Evolutionary conservation across 164 flowering plant genomes (phyloP).

Genomic region (Euptelea pleiosperma): DNA sequence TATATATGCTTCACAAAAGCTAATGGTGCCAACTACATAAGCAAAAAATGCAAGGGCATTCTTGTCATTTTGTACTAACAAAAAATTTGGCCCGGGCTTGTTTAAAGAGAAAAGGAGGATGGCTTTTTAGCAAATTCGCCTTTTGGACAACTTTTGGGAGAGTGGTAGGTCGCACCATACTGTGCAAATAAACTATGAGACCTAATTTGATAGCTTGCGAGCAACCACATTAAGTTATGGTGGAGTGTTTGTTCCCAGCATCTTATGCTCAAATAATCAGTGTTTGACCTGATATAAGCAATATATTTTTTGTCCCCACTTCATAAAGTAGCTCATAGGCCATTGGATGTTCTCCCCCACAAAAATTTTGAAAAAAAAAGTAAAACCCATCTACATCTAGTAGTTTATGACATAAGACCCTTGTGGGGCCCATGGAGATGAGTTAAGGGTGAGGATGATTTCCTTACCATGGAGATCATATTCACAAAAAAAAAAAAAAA

Average conservation of each 20-base stretch:
- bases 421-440: too few relatives aligned
- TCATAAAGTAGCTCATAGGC: too few relatives aligned
- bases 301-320: too few relatives aligned
- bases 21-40: background rate
- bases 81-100: too few relatives aligned
- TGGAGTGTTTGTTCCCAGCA: background rate
- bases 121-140: constrained; percentile 13
- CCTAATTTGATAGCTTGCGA: background rate
- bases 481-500: too few relatives aligned
- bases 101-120: constrained; percentile 6
- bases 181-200: background rate
- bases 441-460: too few relatives aligned
- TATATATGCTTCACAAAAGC: background rate
- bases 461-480: too few relatives aligned
- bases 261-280: background rate
- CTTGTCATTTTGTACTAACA: constrained; percentile 3
- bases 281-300: too few relatives aligned
- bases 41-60: background rate
- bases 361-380: too few relatives aligned
- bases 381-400: too few relatives aligned
- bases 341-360: too few relatives aligned
- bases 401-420: too few relatives aligned
- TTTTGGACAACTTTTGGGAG: constrained; percentile 6
- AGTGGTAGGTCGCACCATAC: background rate
- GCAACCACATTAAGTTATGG: background rate